Evolutionary conservation across 2,329 filamentous ascomycete genomes (phyloP), one percentile per base, ranked within the genome.

Genomic region (Trichoderma sp.): DNA sequence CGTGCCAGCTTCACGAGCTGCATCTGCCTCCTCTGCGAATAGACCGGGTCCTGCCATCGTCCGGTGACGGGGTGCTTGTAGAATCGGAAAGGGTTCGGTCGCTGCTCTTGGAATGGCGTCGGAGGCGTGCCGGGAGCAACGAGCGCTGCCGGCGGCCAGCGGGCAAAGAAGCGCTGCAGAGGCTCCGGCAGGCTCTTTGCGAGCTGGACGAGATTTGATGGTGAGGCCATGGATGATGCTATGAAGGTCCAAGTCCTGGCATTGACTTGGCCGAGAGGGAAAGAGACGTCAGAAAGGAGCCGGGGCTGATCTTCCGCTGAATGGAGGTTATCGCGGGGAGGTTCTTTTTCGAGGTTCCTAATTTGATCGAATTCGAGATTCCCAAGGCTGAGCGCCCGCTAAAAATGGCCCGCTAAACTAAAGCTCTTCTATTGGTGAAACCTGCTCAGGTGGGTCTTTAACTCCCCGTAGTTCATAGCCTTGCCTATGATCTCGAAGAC

Each of bases 1-100:
- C 87, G 83, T 5, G 96, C 94, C 75, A 98, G 81, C 82, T 97
- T 96, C 75, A 96, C 92, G 29, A 99, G 86, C 75, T 97, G 92
- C 29, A 94, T 94, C 84, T 99, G 96, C 71, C 92, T 88, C 68
- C 96, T 88, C 74, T 97, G 85, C 5, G 93, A 96, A 83, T 90
- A 94, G 68, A 89, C 86, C 0, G 96, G 93, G 72, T 93, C 88
- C 73, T 94, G 91, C 93, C 93, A 97, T 79, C 87, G 89, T 27
- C 92, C 92, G 0, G 93, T 97, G 53, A 84, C 82, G 47, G 91
- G 88, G 82, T 97, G 91, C 81, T 92, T 93, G 75, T 88, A 89
- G 47, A 92, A 88, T 71, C 89, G 84, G 84, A 99, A 99, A 0
- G 95, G 95, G 78, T 97, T 96, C 62, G 86, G 84, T 70, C 88